These are phyloP conservation scores for Microcos paniculata DNA, from an alignment of 345 rosid species.

Conservation along the genomic window DNA sequence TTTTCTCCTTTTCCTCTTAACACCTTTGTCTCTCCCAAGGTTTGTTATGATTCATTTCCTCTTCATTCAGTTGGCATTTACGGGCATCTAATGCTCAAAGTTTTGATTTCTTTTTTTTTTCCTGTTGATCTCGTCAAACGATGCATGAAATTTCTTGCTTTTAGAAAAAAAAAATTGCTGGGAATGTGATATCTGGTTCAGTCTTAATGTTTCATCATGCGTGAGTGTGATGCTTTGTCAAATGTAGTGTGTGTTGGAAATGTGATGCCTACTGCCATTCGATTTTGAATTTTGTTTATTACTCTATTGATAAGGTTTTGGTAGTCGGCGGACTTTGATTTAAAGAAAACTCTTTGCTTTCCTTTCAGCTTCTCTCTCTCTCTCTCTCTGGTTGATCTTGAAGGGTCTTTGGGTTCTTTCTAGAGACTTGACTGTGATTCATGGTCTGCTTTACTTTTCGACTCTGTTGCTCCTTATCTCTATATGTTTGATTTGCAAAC, in stretches of 20 bases:
- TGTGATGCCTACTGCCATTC: conserved; percentile 13
- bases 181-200: background rate
- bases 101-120: conserved; percentile 30
- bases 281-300: conserved; percentile 14
- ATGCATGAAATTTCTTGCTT: background rate
- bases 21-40: conserved; percentile 20
- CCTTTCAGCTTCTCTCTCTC: conserved; percentile 16
- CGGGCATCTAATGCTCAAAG: conserved; percentile 18
- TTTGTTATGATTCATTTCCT: conserved; percentile 14
- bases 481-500: background rate
- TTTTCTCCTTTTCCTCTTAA: background rate
- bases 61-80: background rate
- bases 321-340: conserved; percentile 27
- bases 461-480: background rate
- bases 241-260: conserved; percentile 18
- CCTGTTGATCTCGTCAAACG: conserved; percentile 11
- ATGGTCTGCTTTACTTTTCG: conserved; percentile 1
- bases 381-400: background rate
- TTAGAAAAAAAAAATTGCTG: background rate
- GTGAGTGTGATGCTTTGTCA: conserved; percentile 15
- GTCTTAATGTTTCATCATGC: background rate
- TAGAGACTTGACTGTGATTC: conserved; percentile 14
- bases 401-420: background rate
- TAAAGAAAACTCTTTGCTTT: conserved; percentile 17
- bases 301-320: conserved; percentile 23